Evolutionary conservation across 2,329 filamentous ascomycete species (phyloP).

Genomic region (Peltaster fructicola): DNA sequence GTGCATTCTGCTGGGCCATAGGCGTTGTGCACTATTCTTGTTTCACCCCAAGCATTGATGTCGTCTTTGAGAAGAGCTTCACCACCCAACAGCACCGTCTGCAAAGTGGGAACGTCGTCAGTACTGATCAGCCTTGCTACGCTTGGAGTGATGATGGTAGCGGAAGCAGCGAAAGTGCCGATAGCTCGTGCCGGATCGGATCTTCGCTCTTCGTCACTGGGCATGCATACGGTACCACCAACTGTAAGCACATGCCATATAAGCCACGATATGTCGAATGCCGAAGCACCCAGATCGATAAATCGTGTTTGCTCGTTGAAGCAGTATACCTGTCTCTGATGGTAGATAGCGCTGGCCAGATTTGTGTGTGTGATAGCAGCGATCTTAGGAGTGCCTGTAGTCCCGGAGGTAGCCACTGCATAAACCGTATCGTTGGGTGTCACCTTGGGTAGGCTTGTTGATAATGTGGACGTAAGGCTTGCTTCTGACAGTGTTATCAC

Average conservation of each 20-base stretch:
- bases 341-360: conserved; percentile 2
- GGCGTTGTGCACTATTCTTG: conserved; percentile 27
- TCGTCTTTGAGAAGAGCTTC: conserved; percentile 24
- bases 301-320: conserved; percentile 31
- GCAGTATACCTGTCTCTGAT: conserved; percentile 3
- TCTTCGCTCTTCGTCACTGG: conserved; percentile 27
- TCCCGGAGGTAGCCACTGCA: conserved; percentile 11
- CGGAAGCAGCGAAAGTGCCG: conserved; percentile 22
- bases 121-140: conserved; percentile 24
- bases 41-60: conserved; percentile 26
- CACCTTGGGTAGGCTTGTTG: conserved; percentile 29
- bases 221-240: conserved; percentile 32
- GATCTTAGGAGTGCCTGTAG: conserved; percentile 7
- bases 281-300: conserved; percentile 31
- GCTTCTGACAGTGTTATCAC: background rate
- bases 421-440: conserved; percentile 2
- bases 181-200: conserved; percentile 29
- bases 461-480: conserved; percentile 7
- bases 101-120: conserved; percentile 22
- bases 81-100: conserved; percentile 27
- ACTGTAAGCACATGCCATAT: conserved; percentile 22
- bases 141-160: conserved; percentile 28
- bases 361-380: conserved; percentile 2
- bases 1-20: conserved; percentile 22
- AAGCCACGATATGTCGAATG: conserved; percentile 27